Percentiles rank a stretch among this genome's conserved stretches.
Conservation (phyloP, 768 basidiomycete genomes). For the Boletus eberwhitei region DNA sequence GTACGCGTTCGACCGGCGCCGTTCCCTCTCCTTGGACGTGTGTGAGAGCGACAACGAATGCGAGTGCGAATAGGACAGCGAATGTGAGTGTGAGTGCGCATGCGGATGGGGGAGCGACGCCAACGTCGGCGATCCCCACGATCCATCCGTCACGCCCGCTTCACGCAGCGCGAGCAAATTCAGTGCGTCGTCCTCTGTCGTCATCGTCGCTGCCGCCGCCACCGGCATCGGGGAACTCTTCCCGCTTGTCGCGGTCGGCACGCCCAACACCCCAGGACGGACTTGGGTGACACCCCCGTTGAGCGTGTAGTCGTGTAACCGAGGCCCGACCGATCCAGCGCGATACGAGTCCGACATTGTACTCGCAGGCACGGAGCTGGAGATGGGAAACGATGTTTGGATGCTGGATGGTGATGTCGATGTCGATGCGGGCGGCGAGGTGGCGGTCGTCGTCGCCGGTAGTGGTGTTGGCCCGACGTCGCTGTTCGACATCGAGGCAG, state of each 20-base stretch:
- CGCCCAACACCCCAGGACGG: slow-evolving; percentile 52
- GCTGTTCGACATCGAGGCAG: slow-evolving; percentile 21
- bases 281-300: slow-evolving; percentile 49
- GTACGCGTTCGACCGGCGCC: slow-evolving; percentile 14
- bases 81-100: not conserved
- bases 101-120: slow-evolving; percentile 1
- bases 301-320: slow-evolving; percentile 64
- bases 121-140: no score
- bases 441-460: not conserved
- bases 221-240: slow-evolving; percentile 3
- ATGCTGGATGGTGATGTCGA: not conserved
- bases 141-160: slow-evolving; percentile 5
- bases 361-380: slow-evolving; percentile 52
- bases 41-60: slow-evolving; percentile 2
- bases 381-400: slow-evolving; percentile 31
- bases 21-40: slow-evolving; percentile 1
- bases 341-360: not conserved
- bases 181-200: slow-evolving; percentile 25
- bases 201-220: not conserved
- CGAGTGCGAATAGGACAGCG: slow-evolving; percentile 3
- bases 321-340: slow-evolving; percentile 42
- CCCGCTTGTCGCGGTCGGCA: slow-evolving; percentile 18
- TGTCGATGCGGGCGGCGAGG: slow-evolving; percentile 7
- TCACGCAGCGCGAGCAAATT: slow-evolving; percentile 24
- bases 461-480: slow-evolving; percentile 16